phyloP scores from a whole-genome alignment of 805 yeast genomes.

The Barnettozyma vustinii region DNA sequence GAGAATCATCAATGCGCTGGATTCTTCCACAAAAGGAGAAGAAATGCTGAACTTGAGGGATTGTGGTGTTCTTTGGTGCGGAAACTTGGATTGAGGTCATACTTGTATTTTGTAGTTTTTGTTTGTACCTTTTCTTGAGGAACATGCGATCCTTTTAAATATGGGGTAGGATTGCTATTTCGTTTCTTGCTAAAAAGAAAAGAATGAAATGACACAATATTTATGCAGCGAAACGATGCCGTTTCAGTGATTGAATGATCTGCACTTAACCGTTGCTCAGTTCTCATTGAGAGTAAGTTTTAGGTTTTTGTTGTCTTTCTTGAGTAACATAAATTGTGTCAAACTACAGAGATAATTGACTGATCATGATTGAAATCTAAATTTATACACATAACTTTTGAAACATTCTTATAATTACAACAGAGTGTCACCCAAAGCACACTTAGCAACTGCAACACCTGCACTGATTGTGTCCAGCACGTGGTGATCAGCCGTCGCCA shows the following conservation, averaged over 20 bases:
- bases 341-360: background rate
- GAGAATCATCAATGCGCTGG: slow-evolving; percentile 18
- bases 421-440: slow-evolving; percentile 91
- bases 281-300: too few species aligned
- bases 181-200: slow-evolving; percentile 23
- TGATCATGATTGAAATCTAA: slow-evolving; percentile 17
- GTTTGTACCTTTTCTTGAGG: background rate
- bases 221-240: slow-evolving; percentile 5
- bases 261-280: background rate
- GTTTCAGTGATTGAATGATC: too few species aligned
- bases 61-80: slow-evolving; percentile 6
- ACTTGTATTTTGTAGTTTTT: background rate
- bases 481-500: slow-evolving; percentile 73
- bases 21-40: slow-evolving; percentile 71
- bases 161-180: background rate
- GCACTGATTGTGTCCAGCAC: slow-evolving; percentile 81
- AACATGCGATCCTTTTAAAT: background rate
- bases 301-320: too few species aligned
- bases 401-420: slow-evolving; percentile 13
- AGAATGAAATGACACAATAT: background rate
- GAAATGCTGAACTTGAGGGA: slow-evolving; percentile 35
- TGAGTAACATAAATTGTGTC: background rate
- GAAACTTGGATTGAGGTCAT: slow-evolving; percentile 8
- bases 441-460: slow-evolving; percentile 86
- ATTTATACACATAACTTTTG: background rate